Evolutionary conservation across 257 asterid genomes (phyloP).

Genomic region (Parsonsia alboflavescens): DNA sequence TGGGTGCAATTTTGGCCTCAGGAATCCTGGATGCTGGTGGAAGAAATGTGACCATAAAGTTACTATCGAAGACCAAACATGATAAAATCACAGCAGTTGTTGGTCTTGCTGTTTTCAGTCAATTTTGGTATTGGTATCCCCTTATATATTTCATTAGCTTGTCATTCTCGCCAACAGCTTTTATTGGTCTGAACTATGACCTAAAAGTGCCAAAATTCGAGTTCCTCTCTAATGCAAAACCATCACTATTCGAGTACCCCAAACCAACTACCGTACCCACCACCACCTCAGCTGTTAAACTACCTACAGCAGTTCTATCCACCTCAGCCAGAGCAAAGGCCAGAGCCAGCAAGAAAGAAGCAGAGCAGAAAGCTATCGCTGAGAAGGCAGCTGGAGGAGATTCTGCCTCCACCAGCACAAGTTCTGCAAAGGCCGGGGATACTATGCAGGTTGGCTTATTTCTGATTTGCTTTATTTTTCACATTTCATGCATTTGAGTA

Average conservation of each 20-base stretch:
- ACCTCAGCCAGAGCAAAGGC: conserved; percentile 90
- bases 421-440: conserved; percentile 69
- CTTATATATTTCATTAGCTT: conserved; percentile 85
- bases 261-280: conserved; percentile 15
- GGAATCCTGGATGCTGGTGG: conserved; percentile 99
- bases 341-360: conserved; percentile 81
- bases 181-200: conserved; percentile 82
- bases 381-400: conserved; percentile 59
- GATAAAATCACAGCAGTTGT: conserved; percentile 83
- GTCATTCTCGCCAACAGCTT: conserved; percentile 97
- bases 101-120: conserved; percentile 97
- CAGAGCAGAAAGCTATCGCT: conserved; percentile 52
- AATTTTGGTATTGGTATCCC: conserved; percentile 99
- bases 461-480: not conserved
- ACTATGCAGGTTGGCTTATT: conserved; percentile 65
- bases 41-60: conserved; percentile 76
- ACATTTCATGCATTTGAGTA: not conserved
- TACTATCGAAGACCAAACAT: conserved; percentile 82
- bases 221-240: conserved; percentile 87
- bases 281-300: conserved; percentile 32
- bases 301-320: conserved; percentile 89
- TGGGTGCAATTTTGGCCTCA: conserved; percentile 97
- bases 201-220: conserved; percentile 89
- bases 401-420: conserved; percentile 29
- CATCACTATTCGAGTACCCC: conserved; percentile 41